Percentiles rank a stretch among this genome's conserved stretches.
Evolutionary conservation across 2,329 filamentous ascomycete genomes (phyloP).

Genomic region (Colletotrichum cereale): DNA sequence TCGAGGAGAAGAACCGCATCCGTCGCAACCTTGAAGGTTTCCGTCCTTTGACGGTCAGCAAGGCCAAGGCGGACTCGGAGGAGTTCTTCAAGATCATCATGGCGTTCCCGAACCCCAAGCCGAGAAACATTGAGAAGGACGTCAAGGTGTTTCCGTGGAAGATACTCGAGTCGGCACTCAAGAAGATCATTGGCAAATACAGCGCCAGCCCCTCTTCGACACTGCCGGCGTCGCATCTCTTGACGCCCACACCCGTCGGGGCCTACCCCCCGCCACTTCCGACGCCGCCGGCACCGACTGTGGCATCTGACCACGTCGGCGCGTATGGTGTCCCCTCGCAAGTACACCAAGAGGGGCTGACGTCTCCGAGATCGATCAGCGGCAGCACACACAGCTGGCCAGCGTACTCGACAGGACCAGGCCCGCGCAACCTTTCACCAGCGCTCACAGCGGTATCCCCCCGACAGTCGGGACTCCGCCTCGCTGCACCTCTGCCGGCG

Average conservation of each 20-base stretch:
- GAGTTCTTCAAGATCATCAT: conserved; percentile 99
- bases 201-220: conserved; percentile 62
- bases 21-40: conserved; percentile 96
- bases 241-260: conserved; percentile 53
- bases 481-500: conserved; percentile 51
- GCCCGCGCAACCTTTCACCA: conserved; percentile 60
- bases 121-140: conserved; percentile 98
- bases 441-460: conserved; percentile 54
- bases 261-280: conserved; percentile 58
- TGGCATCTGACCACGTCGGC: conserved; percentile 51
- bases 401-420: conserved; percentile 54
- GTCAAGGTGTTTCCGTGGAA: conserved; percentile 99
- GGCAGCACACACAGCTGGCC: conserved; percentile 63
- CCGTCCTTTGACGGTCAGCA: conserved; percentile 91
- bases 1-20: conserved; percentile 99
- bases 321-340: conserved; percentile 56
- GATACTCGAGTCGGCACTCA: conserved; percentile 85
- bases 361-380: conserved; percentile 65
- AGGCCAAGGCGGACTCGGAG: conserved; percentile 90
- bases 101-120: conserved; percentile 95
- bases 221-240: conserved; percentile 54
- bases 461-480: conserved; percentile 38
- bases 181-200: conserved; percentile 99
- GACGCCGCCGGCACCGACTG: conserved; percentile 57
- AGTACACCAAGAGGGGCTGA: conserved; percentile 61